These are phyloP conservation scores for Fomitopsis pinicola DNA, from an alignment of 1,284 basidiomycete species.

Conservation along the genomic window DNA sequence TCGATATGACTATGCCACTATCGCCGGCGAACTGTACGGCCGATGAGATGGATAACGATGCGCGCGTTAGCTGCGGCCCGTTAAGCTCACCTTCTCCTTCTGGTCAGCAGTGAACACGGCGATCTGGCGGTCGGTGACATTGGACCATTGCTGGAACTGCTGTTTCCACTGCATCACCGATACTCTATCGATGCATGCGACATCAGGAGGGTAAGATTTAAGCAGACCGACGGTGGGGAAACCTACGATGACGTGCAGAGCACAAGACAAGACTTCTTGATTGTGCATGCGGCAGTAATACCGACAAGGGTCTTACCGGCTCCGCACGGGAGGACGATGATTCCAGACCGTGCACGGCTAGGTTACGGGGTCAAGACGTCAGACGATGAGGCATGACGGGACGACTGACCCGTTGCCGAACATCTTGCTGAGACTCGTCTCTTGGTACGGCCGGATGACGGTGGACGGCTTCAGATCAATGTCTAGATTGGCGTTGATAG, in stretches of 20 bases:
- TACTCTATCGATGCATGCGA: constrained; percentile 54
- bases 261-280: constrained; percentile 99
- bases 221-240: neutral
- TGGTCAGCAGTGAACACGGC: constrained; percentile 95
- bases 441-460: constrained; percentile 94
- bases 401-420: constrained; percentile 86
- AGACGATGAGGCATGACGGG: neutral
- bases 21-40: constrained; percentile 78
- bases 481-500: constrained; percentile 89
- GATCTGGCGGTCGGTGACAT: constrained; percentile 92
- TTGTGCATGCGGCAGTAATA: constrained; percentile 98
- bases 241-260: constrained; percentile 94
- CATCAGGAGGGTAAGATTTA: neutral
- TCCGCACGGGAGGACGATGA: constrained; percentile 97
- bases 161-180: constrained; percentile 98
- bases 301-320: constrained; percentile 99
- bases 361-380: neutral
- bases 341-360: constrained; percentile 94
- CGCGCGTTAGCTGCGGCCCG: neutral
- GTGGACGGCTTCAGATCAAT: constrained; percentile 97
- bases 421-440: constrained; percentile 97
- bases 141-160: constrained; percentile 97
- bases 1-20: constrained; percentile 94
- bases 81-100: constrained; percentile 78
- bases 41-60: constrained; percentile 4